Evolutionary conservation across 176 grass and related monocot genomes (phyloP).

Genomic region (Phragmites australis): DNA sequence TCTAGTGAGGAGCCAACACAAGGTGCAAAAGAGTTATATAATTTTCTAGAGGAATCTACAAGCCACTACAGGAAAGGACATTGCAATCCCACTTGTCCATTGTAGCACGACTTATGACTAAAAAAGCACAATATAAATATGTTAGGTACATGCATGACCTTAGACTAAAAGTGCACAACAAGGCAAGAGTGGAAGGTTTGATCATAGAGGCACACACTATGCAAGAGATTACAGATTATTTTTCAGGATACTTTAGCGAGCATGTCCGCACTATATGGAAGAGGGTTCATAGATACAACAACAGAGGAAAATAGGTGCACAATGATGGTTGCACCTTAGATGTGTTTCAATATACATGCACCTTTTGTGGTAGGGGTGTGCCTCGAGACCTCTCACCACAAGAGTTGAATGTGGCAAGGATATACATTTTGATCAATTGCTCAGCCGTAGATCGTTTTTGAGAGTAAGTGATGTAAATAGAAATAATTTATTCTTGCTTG

Average conservation of each 20-base stretch:
- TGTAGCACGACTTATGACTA: neutral
- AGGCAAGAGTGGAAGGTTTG: conserved; percentile 2
- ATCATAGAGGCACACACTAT: conserved; percentile 10
- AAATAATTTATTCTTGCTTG: neutral
- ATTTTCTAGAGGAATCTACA: neutral
- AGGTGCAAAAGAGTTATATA: neutral
- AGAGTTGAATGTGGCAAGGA: neutral
- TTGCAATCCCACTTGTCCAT: neutral
- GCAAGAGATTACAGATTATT: conserved; percentile 25
- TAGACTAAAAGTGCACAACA: neutral
- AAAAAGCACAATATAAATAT: neutral
- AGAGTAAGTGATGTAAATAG: conserved; percentile 9
- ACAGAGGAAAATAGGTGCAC: neutral
- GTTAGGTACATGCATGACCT: neutral
- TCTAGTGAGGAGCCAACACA: conserved; percentile 23
- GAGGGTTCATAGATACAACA: neutral
- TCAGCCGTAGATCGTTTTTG: neutral
- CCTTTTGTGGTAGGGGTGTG: neutral
- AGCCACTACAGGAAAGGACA: neutral
- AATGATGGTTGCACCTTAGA: conserved; percentile 23
- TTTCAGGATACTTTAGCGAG: conserved; percentile 8
- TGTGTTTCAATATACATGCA: neutral
- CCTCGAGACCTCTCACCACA: neutral
- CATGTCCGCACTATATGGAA: conserved; percentile 4
- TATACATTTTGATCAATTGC: conserved; percentile 5